Conservation (phyloP, 2,329 filamentous ascomycete genomes). For the Graphilbum sp. region DNA sequence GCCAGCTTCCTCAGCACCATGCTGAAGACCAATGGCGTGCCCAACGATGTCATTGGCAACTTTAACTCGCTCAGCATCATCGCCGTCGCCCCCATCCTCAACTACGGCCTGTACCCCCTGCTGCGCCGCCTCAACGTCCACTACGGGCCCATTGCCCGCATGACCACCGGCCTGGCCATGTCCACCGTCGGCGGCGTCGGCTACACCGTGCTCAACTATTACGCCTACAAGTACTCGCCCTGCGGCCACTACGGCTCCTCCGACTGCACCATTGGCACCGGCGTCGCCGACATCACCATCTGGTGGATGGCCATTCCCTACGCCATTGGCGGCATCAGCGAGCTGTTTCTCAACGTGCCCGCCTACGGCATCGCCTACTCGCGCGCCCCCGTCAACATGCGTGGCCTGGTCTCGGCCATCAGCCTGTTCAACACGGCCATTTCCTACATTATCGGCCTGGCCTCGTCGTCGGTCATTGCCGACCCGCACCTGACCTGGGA, state of each 20-base stretch:
- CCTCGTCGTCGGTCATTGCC: conserved; percentile 26
- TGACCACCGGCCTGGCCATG: conserved; percentile 38
- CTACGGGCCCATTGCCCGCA: conserved; percentile 63
- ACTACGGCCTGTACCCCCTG: conserved; percentile 50
- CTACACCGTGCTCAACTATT: conserved; percentile 25
- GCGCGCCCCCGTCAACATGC: conserved; percentile 64
- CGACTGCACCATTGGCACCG: conserved; percentile 17
- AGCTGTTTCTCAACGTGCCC: conserved; percentile 34
- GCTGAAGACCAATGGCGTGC: conserved; percentile 43
- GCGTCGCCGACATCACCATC: conserved; percentile 28
- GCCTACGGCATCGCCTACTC: conserved; percentile 40
- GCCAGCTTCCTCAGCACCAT: conserved; percentile 30
- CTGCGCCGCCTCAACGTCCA: conserved; percentile 46
- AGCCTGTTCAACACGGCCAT: conserved; percentile 55
- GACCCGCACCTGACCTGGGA: conserved; percentile 34
- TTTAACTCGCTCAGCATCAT: conserved; percentile 59
- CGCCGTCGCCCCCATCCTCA: conserved; percentile 56
- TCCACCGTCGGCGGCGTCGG: conserved; percentile 28
- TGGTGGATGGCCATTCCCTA: conserved; percentile 41
- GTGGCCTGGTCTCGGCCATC: conserved; percentile 51
- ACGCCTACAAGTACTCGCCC: conserved; percentile 24
- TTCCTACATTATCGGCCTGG: conserved; percentile 51
- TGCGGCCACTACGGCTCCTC: conserved; percentile 24
- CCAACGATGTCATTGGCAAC: conserved; percentile 63
- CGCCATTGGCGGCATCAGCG: conserved; percentile 31